phyloP scores from a whole-genome alignment of 495 filamentous ascomycete species.

The Xylaria longipes region DNA sequence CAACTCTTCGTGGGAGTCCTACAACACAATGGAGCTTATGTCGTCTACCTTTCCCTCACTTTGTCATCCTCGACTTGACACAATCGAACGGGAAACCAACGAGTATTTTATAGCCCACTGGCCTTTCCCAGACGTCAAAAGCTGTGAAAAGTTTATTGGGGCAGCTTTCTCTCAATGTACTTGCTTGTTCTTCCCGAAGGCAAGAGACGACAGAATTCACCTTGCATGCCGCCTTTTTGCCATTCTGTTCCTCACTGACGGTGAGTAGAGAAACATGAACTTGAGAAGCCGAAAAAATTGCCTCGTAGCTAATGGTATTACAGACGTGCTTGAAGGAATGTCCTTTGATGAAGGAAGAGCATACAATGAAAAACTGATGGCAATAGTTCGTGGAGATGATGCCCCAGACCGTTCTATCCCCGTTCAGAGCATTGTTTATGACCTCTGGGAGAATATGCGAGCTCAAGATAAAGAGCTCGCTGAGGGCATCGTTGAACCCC shows the following conservation, averaged over 20 bases:
- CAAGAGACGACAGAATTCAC: constrained; percentile 45
- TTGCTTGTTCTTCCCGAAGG: constrained; percentile 46
- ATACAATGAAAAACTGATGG: constrained; percentile 46
- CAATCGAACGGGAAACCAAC: not conserved
- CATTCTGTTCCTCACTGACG: constrained; percentile 46
- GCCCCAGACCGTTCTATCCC: constrained; percentile 41
- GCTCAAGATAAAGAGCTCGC: constrained; percentile 39
- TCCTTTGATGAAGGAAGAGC: constrained; percentile 46
- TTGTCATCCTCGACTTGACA: not conserved
- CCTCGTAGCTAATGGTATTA: not conserved
- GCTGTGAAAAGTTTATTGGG: not conserved
- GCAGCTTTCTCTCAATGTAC: constrained; percentile 26
- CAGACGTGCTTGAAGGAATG: constrained; percentile 49
- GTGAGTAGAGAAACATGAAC: constrained; percentile 24
- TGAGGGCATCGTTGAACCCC: constrained; percentile 42
- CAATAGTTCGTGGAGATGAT: constrained; percentile 36
- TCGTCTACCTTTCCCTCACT: not conserved
- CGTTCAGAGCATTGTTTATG: constrained; percentile 45
- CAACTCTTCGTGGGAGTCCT: not conserved
- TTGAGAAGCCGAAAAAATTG: not conserved
- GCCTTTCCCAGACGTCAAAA: not conserved
- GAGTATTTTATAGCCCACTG: not conserved
- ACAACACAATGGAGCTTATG: not conserved
- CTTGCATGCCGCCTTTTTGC: constrained; percentile 45
- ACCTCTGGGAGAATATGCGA: constrained; percentile 49